A percentile compares a stretch with the other conserved stretches of the same genome.
phyloP scores from a whole-genome alignment of 768 basidiomycete genomes.

The Suillus subaureus region DNA sequence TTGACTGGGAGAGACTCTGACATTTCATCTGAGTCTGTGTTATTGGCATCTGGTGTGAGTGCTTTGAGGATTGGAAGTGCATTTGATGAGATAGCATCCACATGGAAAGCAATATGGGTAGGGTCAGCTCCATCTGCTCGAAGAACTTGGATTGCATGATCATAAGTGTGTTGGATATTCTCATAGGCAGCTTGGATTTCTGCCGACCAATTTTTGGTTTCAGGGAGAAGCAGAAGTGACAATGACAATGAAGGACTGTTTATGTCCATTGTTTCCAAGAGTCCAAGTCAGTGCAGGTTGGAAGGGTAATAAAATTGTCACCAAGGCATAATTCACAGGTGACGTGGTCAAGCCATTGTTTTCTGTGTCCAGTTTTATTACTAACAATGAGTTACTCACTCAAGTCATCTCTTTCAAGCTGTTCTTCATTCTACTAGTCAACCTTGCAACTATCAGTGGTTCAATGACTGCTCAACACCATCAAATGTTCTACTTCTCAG shows the following conservation, averaged over 20 bases:
- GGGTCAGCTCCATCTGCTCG: conserved; percentile 18
- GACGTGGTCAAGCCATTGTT: background rate
- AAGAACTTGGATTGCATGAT: conserved; percentile 10
- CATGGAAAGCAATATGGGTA: conserved; percentile 17
- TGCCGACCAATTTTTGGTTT: conserved; percentile 11
- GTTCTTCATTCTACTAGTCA: background rate
- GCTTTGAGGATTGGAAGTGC: conserved; percentile 15
- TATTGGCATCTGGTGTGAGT: background rate
- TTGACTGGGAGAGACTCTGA: background rate
- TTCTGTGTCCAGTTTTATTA: conserved; percentile 5
- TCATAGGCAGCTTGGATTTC: conserved; percentile 17
- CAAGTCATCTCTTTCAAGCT: background rate
- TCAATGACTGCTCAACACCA: conserved; percentile 2
- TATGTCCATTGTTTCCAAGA: background rate
- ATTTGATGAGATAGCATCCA: conserved; percentile 16
- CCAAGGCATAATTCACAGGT: background rate
- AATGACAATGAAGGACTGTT: too few species aligned
- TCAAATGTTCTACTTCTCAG: conserved; percentile 12
- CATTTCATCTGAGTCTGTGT: background rate
- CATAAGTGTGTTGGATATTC: conserved; percentile 12
- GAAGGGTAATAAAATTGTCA: too few species aligned
- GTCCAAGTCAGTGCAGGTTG: too few species aligned
- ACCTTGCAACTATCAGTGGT: background rate
- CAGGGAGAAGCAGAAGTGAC: conserved; percentile 17
- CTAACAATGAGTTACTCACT: conserved; percentile 8